Base-by-base conservation (phyloP, 2,329 filamentous ascomycete species). In the Eurotiales sp. region DNA sequence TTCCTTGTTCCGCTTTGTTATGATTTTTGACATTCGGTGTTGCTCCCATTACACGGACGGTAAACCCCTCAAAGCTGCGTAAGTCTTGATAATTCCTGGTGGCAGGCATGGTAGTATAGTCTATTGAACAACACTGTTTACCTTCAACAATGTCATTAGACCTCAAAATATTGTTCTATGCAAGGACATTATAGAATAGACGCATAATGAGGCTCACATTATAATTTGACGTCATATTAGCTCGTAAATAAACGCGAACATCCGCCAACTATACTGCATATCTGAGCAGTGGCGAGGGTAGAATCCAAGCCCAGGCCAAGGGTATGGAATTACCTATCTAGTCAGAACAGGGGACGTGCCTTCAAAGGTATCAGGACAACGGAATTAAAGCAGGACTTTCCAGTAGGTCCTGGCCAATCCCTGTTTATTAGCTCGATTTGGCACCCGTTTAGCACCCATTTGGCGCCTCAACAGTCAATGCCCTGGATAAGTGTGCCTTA, bases 101-200 rank as follows among this genome's bases (percentile, higher is more conserved):
- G n/a, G n/a, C n/a, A n/a, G n/a, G n/a, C n/a, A n/a, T n/a, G n/a
- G n/a, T n/a, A n/a, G n/a, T n/a, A n/a, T n/a, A n/a, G n/a, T n/a
- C n/a, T n/a, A n/a, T n/a, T n/a, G n/a, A n/a, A n/a, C n/a, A n/a
- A 17, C 34, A 37, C 21, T 37, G 34, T 37, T 37, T 37, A 37
- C 34, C 3, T 37, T 8, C 14, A 8, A 10, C 29, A 14, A 32
- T 32, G 29, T 12, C 29, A 32, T 12, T 32, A 32, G 3, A 14
- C n/a, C 15, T 14, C 17, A 7, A 5, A 40, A 27, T 21, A 36
- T 17, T 12, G 8, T 23, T 40, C 17, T 21, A 47, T 47, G 45
- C 36, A 47, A 47, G 45, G 45, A 47, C n/a, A 40, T 21, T 7
- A 37, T 21, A 10, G 34, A n/a, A n/a, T n/a, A n/a, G n/a, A n/a